Conservation (phyloP, 2,329 filamentous ascomycete genomes). For the Ceratocystis alfenasii region DNA sequence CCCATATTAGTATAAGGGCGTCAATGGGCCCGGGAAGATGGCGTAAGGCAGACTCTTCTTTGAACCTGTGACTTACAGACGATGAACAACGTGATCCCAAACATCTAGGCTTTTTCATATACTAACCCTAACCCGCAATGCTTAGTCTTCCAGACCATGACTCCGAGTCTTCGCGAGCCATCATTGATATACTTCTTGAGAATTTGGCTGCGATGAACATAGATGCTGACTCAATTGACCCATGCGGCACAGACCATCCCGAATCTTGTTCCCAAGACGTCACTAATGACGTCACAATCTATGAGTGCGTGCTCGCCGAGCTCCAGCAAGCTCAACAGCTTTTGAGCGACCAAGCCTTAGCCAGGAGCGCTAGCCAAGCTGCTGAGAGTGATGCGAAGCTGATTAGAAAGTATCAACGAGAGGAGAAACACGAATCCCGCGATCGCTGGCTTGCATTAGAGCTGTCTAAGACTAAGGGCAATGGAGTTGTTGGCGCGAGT, state of each 20-base stretch:
- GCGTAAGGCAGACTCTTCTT: too few species aligned
- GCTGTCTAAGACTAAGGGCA: neutral
- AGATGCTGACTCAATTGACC: neutral
- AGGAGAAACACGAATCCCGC: neutral
- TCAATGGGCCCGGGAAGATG: neutral
- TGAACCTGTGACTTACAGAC: too few species aligned
- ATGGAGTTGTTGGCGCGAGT: neutral
- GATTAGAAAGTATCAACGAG: neutral
- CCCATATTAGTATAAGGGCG: neutral
- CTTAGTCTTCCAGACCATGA: neutral
- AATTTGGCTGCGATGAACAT: neutral
- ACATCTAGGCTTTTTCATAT: neutral
- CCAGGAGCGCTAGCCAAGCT: neutral
- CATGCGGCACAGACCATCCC: neutral
- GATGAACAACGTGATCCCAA: too few species aligned
- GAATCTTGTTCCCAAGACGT: too few species aligned
- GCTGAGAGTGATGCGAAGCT: neutral
- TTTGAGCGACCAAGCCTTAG: neutral
- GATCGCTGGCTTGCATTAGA: conserved; percentile 1
- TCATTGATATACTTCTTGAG: conserved; percentile 2
- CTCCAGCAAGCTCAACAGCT: neutral
- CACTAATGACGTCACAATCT: neutral
- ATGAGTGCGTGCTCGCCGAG: neutral
- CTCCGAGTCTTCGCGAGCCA: neutral
- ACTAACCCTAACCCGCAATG: neutral